A percentile compares a stretch with the other conserved stretches of the same genome.
Conservation (phyloP, 1,284 basidiomycete species). For the Cutaneotrichosporon dermatis region DNA sequence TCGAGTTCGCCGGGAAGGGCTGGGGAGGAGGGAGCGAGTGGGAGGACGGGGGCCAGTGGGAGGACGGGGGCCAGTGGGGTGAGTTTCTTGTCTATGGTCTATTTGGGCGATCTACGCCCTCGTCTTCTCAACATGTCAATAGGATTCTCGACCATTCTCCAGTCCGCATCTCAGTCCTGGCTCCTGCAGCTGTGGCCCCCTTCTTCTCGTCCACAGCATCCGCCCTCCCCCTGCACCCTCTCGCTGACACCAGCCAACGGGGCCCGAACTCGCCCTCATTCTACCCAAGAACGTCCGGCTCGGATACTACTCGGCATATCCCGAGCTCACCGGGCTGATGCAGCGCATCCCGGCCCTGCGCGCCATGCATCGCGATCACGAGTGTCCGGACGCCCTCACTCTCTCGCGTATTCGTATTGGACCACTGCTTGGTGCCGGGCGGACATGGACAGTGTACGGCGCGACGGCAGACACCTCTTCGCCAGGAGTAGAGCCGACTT, state of each 20-base stretch:
- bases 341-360: neutral
- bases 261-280: neutral
- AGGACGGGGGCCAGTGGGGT: too few species aligned
- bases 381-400: neutral
- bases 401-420: neutral
- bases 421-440: neutral
- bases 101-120: too few species aligned
- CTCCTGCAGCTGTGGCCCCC: too few species aligned
- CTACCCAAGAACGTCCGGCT: neutral
- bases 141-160: too few species aligned
- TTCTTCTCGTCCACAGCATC: too few species aligned
- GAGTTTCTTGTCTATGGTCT: too few species aligned
- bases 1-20: too few species aligned
- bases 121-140: too few species aligned
- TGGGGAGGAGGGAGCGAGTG: too few species aligned
- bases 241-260: neutral
- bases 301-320: neutral
- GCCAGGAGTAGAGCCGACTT: neutral
- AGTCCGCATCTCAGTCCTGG: too few species aligned
- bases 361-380: neutral
- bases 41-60: too few species aligned
- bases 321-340: neutral
- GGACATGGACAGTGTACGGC: constrained; percentile 3
- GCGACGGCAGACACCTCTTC: neutral
- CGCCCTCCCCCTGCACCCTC: too few species aligned